Percentiles rank a stretch among this genome's conserved stretches.
These are phyloP conservation scores for Carpinus viminea DNA, from an alignment of 306 rosid genomes.

Conservation along the genomic window DNA sequence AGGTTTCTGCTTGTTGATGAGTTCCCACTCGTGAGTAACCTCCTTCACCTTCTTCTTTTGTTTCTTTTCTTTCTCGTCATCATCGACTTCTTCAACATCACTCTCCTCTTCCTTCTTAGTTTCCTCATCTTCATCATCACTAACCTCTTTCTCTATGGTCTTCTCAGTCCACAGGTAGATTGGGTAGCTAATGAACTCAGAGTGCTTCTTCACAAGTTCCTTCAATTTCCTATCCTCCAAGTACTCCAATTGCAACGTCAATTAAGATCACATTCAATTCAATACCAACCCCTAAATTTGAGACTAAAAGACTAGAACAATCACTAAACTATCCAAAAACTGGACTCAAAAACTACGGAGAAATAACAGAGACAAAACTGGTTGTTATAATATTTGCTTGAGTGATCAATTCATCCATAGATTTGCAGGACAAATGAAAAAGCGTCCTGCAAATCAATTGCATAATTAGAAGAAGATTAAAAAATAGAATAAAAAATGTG, in stretches of 20 bases:
- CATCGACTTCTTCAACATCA: slow-evolving; percentile 31
- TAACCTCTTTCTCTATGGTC: slow-evolving; percentile 31
- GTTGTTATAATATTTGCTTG: no score
- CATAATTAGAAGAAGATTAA: not conserved
- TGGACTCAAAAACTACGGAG: no score
- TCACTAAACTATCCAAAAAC: no score
- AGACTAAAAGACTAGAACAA: not conserved
- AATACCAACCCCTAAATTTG: not conserved
- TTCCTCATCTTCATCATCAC: slow-evolving; percentile 35
- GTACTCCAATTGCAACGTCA: slow-evolving; percentile 20
- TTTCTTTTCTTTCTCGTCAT: slow-evolving; percentile 34
- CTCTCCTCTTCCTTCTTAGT: slow-evolving; percentile 31
- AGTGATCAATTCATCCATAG: no score
- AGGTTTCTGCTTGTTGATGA: slow-evolving; percentile 38
- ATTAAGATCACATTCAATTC: not conserved
- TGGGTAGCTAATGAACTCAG: slow-evolving; percentile 37
- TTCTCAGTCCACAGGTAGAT: slow-evolving; percentile 35
- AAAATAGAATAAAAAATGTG: not conserved
- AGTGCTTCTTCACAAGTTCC: slow-evolving; percentile 43
- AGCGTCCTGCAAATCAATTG: no score
- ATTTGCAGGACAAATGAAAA: no score
- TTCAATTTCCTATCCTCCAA: slow-evolving; percentile 40
- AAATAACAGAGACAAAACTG: no score
- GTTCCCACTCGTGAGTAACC: slow-evolving; percentile 32
- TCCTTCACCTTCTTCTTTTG: slow-evolving; percentile 33